Percentiles rank a stretch among this genome's conserved stretches.
Evolutionary conservation across 2,329 filamentous ascomycete genomes (phyloP).

Genomic region (Diaporthe australafricana): DNA sequence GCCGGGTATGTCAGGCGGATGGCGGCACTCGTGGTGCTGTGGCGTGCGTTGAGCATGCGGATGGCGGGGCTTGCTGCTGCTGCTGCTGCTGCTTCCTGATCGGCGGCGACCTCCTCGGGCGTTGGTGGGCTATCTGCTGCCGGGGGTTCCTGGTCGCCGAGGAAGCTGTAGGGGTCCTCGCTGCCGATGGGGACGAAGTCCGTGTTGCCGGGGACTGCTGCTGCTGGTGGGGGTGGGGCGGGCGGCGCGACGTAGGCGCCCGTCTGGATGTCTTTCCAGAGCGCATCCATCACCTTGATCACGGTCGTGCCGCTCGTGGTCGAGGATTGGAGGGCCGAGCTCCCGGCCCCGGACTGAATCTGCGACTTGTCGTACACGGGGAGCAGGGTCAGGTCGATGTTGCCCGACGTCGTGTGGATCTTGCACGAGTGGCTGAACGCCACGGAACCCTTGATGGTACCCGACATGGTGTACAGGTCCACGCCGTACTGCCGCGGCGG

Average conservation of each 20-base stretch:
- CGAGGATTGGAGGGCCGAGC: conserved; percentile 50
- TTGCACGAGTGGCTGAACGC: conserved; percentile 52
- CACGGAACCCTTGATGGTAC: conserved; percentile 53
- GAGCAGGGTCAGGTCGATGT: conserved; percentile 53
- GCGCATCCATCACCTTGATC: conserved; percentile 55
- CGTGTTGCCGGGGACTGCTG: background rate
- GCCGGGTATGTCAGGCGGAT: conserved; percentile 58
- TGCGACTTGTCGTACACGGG: conserved; percentile 53
- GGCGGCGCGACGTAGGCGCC: conserved; percentile 41
- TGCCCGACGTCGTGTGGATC: conserved; percentile 55
- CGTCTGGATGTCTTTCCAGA: conserved; percentile 51
- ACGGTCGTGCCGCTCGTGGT: conserved; percentile 57
- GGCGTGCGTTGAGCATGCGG: conserved; percentile 52
- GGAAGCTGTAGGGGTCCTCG: conserved; percentile 38
- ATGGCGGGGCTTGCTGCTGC: conserved; percentile 40
- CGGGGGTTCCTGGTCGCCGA: background rate
- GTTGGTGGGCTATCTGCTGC: background rate
- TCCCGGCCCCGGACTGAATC: conserved; percentile 28
- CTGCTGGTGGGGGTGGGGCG: conserved; percentile 27
- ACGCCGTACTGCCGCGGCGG: conserved; percentile 61
- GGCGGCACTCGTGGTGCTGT: conserved; percentile 58
- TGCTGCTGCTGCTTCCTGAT: background rate
- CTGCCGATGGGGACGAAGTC: conserved; percentile 35
- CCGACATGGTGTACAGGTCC: conserved; percentile 57
- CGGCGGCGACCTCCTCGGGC: background rate